A percentile compares a stretch with the other conserved stretches of the same genome.
Evolutionary conservation across 805 yeast species (phyloP).

Genomic region (Suhomyces sp.): DNA sequence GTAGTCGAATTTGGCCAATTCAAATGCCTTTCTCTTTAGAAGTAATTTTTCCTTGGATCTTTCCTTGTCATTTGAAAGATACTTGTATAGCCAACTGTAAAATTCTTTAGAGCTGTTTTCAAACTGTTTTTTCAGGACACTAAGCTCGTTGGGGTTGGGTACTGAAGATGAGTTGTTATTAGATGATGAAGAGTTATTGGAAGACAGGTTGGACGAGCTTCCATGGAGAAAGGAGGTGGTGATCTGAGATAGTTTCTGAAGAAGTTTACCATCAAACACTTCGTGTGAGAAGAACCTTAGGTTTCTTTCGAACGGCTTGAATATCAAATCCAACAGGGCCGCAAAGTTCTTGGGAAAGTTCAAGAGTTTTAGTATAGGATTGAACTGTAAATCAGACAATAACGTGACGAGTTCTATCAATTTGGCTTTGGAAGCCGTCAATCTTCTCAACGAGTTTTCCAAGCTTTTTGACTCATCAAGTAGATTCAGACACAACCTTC

Average conservation of each 20-base stretch:
- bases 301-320: conserved; percentile 33
- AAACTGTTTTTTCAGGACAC: conserved; percentile 28
- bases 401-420: conserved; percentile 22
- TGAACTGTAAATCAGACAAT: conserved; percentile 23
- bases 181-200: conserved; percentile 2
- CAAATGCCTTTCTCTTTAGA: conserved; percentile 36
- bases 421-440: conserved; percentile 15
- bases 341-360: conserved; percentile 26
- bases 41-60: conserved; percentile 40
- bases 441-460: conserved; percentile 23
- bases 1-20: conserved; percentile 45
- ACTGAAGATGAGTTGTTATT: conserved; percentile 4
- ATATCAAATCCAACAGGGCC: conserved; percentile 19
- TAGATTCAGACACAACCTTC: conserved; percentile 19
- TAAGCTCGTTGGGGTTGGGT: conserved; percentile 17
- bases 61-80: conserved; percentile 42
- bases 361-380: conserved; percentile 19
- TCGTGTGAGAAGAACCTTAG: conserved; percentile 24
- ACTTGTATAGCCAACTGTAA: conserved; percentile 43
- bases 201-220: background rate
- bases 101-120: conserved; percentile 41
- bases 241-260: conserved; percentile 23
- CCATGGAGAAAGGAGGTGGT: background rate
- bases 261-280: conserved; percentile 25
- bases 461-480: conserved; percentile 31